Evolutionary conservation across 768 basidiomycete species (phyloP).

Genomic region (Scleroderma citrinum): DNA sequence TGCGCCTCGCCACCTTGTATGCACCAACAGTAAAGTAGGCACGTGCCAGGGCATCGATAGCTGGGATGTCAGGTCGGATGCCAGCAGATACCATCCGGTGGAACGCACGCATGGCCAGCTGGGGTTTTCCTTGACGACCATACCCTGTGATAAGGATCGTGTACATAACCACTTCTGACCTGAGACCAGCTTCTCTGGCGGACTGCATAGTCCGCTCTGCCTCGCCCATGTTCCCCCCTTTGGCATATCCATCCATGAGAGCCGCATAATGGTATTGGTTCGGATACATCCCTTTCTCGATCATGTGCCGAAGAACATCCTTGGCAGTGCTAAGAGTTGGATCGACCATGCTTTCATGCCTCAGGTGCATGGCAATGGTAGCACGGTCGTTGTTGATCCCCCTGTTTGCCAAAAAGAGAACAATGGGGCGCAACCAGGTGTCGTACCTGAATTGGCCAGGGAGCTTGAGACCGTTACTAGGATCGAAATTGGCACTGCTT

Average conservation of each 20-base stretch:
- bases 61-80: slow-evolving; percentile 62
- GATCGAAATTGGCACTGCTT: slow-evolving; percentile 37
- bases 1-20: slow-evolving; percentile 41
- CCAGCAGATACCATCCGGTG: slow-evolving; percentile 56
- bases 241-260: slow-evolving; percentile 69
- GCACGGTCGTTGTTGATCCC: slow-evolving; percentile 50
- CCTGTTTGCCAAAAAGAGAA: slow-evolving; percentile 42
- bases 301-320: slow-evolving; percentile 50
- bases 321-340: slow-evolving; percentile 47
- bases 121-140: slow-evolving; percentile 53
- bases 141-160: slow-evolving; percentile 73
- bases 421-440: slow-evolving; percentile 33
- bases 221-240: slow-evolving; percentile 49
- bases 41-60: slow-evolving; percentile 65
- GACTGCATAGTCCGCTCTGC: slow-evolving; percentile 53
- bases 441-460: slow-evolving; percentile 26
- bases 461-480: slow-evolving; percentile 40
- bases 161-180: slow-evolving; percentile 62
- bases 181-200: slow-evolving; percentile 43
- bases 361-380: slow-evolving; percentile 57
- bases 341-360: slow-evolving; percentile 51
- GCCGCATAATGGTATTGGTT: slow-evolving; percentile 68
- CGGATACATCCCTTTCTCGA: slow-evolving; percentile 64
- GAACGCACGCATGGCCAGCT: slow-evolving; percentile 49
- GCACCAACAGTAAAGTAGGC: slow-evolving; percentile 58